These are phyloP conservation scores for Schizophyllum commune DNA, from an alignment of 1,284 basidiomycete genomes.

Conservation along the genomic window DNA sequence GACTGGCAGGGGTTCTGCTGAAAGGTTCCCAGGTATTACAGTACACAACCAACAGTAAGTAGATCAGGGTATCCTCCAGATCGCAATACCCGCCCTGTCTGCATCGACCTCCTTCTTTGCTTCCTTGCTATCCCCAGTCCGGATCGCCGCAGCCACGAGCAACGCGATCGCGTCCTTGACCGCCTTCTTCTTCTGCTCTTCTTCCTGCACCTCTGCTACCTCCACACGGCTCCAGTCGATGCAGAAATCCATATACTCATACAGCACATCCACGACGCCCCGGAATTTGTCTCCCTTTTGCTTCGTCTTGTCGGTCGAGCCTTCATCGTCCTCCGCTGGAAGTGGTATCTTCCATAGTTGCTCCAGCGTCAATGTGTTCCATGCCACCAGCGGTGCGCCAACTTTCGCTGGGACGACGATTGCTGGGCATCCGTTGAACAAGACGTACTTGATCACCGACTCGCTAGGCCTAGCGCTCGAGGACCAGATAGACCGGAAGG, in stretches of 20 bases:
- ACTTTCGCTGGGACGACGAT: constrained; percentile 50
- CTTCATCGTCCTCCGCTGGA: constrained; percentile 21
- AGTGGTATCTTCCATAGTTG: constrained; percentile 41
- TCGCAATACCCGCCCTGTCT: constrained; percentile 48
- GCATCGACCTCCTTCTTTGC: constrained; percentile 50
- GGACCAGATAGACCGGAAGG: constrained; percentile 52
- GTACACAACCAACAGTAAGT: too few species aligned
- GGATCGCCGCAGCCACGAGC: constrained; percentile 45
- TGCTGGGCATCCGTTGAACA: constrained; percentile 54
- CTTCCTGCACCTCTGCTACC: constrained; percentile 13
- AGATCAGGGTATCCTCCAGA: constrained; percentile 52
- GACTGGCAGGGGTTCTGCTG: too few species aligned
- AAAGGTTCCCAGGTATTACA: too few species aligned
- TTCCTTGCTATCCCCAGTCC: constrained; percentile 45
- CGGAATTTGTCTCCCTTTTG: constrained; percentile 24
- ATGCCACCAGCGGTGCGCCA: constrained; percentile 53
- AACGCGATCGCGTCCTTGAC: constrained; percentile 40
- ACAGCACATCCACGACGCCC: constrained; percentile 45
- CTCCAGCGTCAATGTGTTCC: constrained; percentile 53
- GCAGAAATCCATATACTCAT: constrained; percentile 53
- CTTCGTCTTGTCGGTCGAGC: constrained; percentile 20
- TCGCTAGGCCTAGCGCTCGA: constrained; percentile 50
- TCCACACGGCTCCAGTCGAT: constrained; percentile 46
- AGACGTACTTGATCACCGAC: constrained; percentile 53
- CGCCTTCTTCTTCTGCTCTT: constrained; percentile 21